Conservation (phyloP, 2,329 filamentous ascomycete genomes). For the Emmonsia crescens region DNA sequence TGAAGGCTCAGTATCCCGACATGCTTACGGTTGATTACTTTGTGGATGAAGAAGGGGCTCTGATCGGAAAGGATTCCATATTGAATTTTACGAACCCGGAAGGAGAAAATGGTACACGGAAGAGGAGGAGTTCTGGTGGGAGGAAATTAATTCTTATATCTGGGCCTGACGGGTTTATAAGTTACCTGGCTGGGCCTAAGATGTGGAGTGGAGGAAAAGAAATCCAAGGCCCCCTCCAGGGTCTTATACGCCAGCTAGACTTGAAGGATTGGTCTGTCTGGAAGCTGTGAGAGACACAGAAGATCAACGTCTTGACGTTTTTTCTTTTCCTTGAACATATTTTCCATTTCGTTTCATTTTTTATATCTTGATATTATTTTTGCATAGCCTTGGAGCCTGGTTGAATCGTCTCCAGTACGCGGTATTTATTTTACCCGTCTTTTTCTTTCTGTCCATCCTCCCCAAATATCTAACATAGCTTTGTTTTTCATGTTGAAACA, state of each 20-base stretch:
- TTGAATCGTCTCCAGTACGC: conserved; percentile 4
- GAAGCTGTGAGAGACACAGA: conserved; percentile 40
- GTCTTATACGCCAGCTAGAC: conserved; percentile 53
- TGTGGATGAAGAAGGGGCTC: conserved; percentile 66
- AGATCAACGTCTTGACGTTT: not conserved
- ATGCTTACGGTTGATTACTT: conserved; percentile 60
- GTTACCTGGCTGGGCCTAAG: conserved; percentile 69
- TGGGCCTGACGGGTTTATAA: conserved; percentile 82
- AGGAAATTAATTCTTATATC: conserved; percentile 63
- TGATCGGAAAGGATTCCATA: conserved; percentile 49
- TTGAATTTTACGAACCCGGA: conserved; percentile 20
- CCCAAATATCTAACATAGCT: not conserved
- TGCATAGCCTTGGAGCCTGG: conserved; percentile 8
- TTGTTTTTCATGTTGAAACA: not conserved
- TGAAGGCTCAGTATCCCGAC: conserved; percentile 49
- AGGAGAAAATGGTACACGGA: not conserved
- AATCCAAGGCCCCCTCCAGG: conserved; percentile 62
- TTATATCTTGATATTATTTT: not conserved
- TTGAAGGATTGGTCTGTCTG: conserved; percentile 45
- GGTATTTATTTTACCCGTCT: not conserved
- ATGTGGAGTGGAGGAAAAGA: conserved; percentile 62
- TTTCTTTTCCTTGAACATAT: not conserved
- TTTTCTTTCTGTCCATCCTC: not conserved
- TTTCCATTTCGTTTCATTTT: not conserved
- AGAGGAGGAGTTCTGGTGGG: not conserved